Conservation (phyloP, 2,329 filamentous ascomycete species). For the Stachybotrys chartarum region DNA sequence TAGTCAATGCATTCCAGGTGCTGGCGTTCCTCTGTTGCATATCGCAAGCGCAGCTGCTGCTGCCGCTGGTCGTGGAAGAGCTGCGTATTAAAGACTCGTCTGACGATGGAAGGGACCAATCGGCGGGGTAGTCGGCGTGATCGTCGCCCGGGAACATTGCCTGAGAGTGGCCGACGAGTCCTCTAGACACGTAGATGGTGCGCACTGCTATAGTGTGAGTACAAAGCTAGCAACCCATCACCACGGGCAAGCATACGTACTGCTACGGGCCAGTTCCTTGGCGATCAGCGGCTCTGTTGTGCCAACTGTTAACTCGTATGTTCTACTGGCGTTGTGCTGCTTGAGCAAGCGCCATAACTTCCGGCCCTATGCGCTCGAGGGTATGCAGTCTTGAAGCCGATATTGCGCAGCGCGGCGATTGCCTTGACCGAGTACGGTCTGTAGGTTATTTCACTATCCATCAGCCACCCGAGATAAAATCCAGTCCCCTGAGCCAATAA, state of each 20-base stretch:
- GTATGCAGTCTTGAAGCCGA: neutral
- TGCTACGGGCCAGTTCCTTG: neutral
- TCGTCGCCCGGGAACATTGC: constrained; percentile 29
- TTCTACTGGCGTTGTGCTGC: neutral
- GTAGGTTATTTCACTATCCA: too few species aligned
- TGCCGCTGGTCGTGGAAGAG: constrained; percentile 33
- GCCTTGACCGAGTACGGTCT: neutral
- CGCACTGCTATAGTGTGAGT: neutral
- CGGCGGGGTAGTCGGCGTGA: constrained; percentile 33
- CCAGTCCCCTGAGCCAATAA: neutral
- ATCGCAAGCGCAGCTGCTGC: constrained; percentile 25
- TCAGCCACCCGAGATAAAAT: too few species aligned
- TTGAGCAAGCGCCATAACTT: neutral
- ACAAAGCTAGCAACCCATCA: neutral
- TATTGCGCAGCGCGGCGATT: neutral
- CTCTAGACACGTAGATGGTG: constrained; percentile 32
- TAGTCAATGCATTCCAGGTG: constrained; percentile 29
- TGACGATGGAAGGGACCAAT: constrained; percentile 31
- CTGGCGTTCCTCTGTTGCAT: constrained; percentile 19
- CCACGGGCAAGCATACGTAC: neutral
- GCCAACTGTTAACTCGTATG: neutral
- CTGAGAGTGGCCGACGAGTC: constrained; percentile 29
- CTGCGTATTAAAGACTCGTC: constrained; percentile 31
- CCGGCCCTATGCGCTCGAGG: neutral
- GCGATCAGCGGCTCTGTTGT: neutral